These are phyloP conservation scores for Cornus suecica DNA, from an alignment of 148 eudicot genomes.

Conservation along the genomic window DNA sequence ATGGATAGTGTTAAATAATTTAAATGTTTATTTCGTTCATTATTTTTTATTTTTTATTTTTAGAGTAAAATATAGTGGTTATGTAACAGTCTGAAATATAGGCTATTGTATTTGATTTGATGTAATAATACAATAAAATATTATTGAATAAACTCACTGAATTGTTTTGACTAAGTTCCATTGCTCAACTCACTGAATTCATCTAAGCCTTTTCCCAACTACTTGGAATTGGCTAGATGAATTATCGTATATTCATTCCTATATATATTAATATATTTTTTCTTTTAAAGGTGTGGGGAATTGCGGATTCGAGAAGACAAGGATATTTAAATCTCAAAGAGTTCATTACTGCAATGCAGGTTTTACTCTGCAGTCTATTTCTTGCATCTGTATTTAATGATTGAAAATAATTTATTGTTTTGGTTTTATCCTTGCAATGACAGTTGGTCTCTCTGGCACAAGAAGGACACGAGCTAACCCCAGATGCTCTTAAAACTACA, in stretches of 20 bases:
- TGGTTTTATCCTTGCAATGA: neutral
- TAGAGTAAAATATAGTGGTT: no score
- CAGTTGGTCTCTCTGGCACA: constrained; percentile 80
- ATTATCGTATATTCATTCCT: no score
- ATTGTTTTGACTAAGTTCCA: neutral
- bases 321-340: constrained; percentile 72
- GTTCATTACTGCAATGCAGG: constrained; percentile 92
- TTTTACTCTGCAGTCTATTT: constrained; percentile 11
- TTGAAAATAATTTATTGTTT: neutral
- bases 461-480: constrained; percentile 60
- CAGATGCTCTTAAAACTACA: constrained; percentile 44
- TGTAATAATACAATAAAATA: no score
- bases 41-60: no score
- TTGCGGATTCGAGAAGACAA: constrained; percentile 74
- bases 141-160: no score
- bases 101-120: no score
- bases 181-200: neutral
- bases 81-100: no score
- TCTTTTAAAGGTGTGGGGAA: constrained; percentile 67
- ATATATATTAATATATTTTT: neutral
- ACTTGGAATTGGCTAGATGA: no score
- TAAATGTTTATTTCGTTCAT: no score
- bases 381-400: constrained; percentile 2
- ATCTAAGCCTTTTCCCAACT: no score
- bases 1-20: no score